Base-by-base conservation (phyloP, 1,139 yeast species). In the Saccharomyces hybrid region DNA sequence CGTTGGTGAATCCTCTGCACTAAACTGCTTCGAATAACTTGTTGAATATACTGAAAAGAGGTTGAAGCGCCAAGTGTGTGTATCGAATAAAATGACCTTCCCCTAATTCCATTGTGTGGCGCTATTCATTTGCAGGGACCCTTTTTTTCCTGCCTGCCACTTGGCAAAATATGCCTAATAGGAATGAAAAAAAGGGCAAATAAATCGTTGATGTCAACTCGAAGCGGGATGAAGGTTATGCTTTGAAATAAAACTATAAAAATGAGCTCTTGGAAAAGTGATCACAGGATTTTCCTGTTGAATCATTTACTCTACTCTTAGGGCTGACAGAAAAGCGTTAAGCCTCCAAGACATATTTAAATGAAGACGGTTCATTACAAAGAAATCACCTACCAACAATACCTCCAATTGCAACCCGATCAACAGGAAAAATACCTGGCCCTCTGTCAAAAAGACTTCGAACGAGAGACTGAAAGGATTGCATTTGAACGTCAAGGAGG, bases 401-500 rank as follows among this genome's bases (percentile, higher is more conserved):
- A 38, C 19, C 44, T 38, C 26, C 44, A 38, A 19, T 24, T 38
- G 44, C 44, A 38, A 16, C 44, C 44, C 14, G 44, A 38, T 14
- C 44, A 38, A 9, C 57, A 57, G 38, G 58, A 57, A 14, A 52
- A 55, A 27, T 57, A 57, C 27, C 42, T 57, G 42, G 52, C 51
- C 11, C 56, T 57, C 55, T 51, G 55, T 19, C 58, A 56, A 28
- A 46, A 26, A 28, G 55, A 50, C 8, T 57, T 56, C 44, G 56
- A 57, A 28, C 9, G 31, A 42, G 57, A 57, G 31, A 48, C 56
- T 49, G 57, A 54, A 16, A 48, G 47, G 48, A 29, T 54, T 9
- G 51, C 52, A 26, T 57, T 55, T 38, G 58, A 57, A 32, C 52
- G 58, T 16, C 55, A 54, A 46, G 58, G 60, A 11, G 60, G 58